Evolutionary conservation across 139 green algal genomes (phyloP), one percentile per base, ranked within the genome.

Genomic region (Zygnema circumcarinatum): DNA sequence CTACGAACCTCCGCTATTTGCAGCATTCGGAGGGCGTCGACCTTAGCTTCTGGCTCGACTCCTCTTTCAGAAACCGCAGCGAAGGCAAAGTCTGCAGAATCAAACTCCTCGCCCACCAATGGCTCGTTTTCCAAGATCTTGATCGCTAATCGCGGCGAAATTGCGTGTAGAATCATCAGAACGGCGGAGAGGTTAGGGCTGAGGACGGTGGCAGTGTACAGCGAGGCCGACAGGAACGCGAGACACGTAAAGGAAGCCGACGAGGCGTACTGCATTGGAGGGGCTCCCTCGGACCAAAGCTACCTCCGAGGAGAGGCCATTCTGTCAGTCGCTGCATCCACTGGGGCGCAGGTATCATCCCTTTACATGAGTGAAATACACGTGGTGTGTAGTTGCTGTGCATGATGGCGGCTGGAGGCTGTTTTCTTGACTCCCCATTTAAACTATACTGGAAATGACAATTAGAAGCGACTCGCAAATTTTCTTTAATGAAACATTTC

Each of bases 61-160:
- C n/a, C n/a, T n/a, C n/a, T n/a, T n/a, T n/a, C n/a, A n/a, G n/a
- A n/a, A n/a, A n/a, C n/a, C n/a, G n/a, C n/a, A n/a, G n/a, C n/a
- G n/a, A n/a, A n/a, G n/a, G n/a, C n/a, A n/a, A n/a, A n/a, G n/a
- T n/a, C n/a, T n/a, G n/a, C n/a, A n/a, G n/a, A n/a, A n/a, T n/a
- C n/a, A n/a, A n/a, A n/a, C n/a, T n/a, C n/a, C n/a, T n/a, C n/a
- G n/a, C n/a, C n/a, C n/a, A n/a, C n/a, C n/a, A n/a, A n/a, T n/a
- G n/a, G n/a, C n/a, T n/a, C n/a, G n/a, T n/a, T n/a, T n/a, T n/a
- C 53, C n/a, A 90, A 89, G 36, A 78, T 97, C 25, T 88, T 98
- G 1, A 88, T 98, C 0, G 96, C 95, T 11, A 98, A 98, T 84
- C 93, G 96, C 0, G 96, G 96, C 7, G 96, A 98, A 75, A 98